Base-by-base conservation (phyloP, 495 filamentous ascomycete genomes). In the Penicillium longicatenatum region DNA sequence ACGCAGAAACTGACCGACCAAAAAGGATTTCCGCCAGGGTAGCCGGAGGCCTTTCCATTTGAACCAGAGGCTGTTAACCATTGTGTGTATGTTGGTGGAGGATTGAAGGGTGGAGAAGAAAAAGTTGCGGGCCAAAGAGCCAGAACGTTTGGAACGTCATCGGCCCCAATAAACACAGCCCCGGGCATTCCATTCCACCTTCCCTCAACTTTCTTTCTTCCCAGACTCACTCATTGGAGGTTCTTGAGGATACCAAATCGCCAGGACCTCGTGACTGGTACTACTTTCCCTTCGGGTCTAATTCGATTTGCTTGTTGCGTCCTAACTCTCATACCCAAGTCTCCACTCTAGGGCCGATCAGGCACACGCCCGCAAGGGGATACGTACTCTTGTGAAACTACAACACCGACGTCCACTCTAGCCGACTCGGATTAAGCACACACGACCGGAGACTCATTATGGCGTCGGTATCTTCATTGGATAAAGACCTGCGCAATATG, bases 401-500 rank as follows among this genome's bases (percentile, higher is more conserved):
- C 45, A 30, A 26, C 26, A 48, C 45, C 45, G 19, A n/a, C 24
- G 42, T 4, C 14, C 16, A 17, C 22, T 30, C 24, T n/a, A 10
- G 19, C 3, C 12, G 20, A 12, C 30, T 29, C 24, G 50, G 21
- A 39, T 41, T 26, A 21, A 17, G 24, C 29, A 35, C 6, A 16
- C 21, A 17, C n/a, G 9, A 29, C 2, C n/a, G 6, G 16, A 56
- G 14, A 50, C 29, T 56, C 44, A 71, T 24, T 22, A 98, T 98
- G 94, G 93, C 95, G 59, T 97, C 95, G 37, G 95, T 98, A 9
- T 82, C 91, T 45, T 96, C 92, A 55, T 77, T 99, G 33, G 95
- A 99, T 69, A 92, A 92, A 71, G 95, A 99, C 80, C 81, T 99
- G 85, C 89, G 89, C 78, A 93, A 87, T 70, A 70, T 97, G 78